Conservation (phyloP, 2,329 filamentous ascomycete genomes). For the Ambrosiella beaveri region DNA sequence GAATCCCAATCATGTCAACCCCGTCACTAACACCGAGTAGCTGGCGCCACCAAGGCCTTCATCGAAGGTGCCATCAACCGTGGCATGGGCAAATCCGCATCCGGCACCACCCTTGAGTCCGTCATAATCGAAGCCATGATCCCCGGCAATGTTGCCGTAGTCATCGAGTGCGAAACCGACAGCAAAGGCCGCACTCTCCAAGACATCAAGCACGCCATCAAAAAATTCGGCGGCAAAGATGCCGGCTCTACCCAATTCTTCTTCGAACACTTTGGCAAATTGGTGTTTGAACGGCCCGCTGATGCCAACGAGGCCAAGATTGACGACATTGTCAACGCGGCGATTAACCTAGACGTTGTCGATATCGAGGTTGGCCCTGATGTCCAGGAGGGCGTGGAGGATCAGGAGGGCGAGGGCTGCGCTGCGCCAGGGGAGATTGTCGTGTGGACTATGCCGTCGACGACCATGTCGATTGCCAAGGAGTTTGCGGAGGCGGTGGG, state of each 20-base stretch:
- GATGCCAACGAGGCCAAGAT: neutral
- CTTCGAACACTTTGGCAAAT: constrained; percentile 64
- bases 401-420: neutral
- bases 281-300: constrained; percentile 41
- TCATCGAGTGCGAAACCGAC: constrained; percentile 77
- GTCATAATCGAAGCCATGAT: constrained; percentile 68
- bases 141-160: constrained; percentile 56
- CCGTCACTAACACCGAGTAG: constrained; percentile 19
- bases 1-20: neutral
- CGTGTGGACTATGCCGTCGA: constrained; percentile 12
- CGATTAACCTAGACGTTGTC: constrained; percentile 8
- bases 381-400: neutral
- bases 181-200: constrained; percentile 56
- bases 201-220: constrained; percentile 55
- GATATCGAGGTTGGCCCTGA: constrained; percentile 12
- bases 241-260: constrained; percentile 60
- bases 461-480: constrained; percentile 8
- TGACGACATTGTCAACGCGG: constrained; percentile 11
- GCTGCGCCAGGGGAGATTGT: constrained; percentile 9
- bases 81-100: constrained; percentile 66
- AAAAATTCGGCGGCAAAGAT: constrained; percentile 49
- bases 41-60: constrained; percentile 62
- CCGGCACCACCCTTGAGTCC: constrained; percentile 58
- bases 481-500: constrained; percentile 26
- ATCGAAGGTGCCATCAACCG: constrained; percentile 79